Base-by-base conservation (phyloP, 1,284 basidiomycete genomes). In the Marasmius fiardii region DNA sequence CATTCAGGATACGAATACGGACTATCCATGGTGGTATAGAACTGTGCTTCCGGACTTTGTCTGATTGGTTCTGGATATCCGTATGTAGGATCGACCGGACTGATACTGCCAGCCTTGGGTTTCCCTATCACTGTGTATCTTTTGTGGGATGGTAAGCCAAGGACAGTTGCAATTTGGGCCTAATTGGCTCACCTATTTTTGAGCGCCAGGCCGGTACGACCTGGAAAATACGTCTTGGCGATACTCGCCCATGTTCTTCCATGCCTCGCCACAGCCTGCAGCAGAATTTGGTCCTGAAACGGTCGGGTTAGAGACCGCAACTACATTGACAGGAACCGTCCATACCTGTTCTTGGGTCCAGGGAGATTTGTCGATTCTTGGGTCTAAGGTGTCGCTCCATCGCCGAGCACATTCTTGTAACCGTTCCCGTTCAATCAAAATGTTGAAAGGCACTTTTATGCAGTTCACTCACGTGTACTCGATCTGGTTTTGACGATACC, bases 341-440 rank as follows among this genome's bases (percentile, higher is more conserved):
- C 53, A 20, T 64, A 79, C 80, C 59, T 76, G 72, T 61, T 81
- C 78, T 23, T 75, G 65, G 11, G 78, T 74, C 80, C 80, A 82
- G 12, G 75, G 74, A 10, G 78, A 79, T 52, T 78, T 70, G 64
- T 82, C 79, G 58, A 82, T 82, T 21, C 75, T 73, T 51, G 80
- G 80, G 62, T 81, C 80, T 37, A 82, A 64, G 6, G 80, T 81
- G 64, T 82, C 80, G 14, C 76, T 79, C 80, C 80, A 82, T 14
- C 80, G 77, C 62, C 81, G 81, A 39, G 80, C 79, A 60, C 80
- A 82, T 69, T 82, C 80, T 82, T n/a, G n/a, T n/a, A n/a, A n/a
- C n/a, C n/a, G n/a, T n/a, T n/a, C n/a, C n/a, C n/a, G n/a, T n/a
- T n/a, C n/a, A 54, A 33, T 31, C 49, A 45, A 51, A 24, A 35